Evolutionary conservation across 2,329 filamentous ascomycete species (phyloP), one percentile per base, ranked within the genome.

Genomic region (Clarireedia hainanense): DNA sequence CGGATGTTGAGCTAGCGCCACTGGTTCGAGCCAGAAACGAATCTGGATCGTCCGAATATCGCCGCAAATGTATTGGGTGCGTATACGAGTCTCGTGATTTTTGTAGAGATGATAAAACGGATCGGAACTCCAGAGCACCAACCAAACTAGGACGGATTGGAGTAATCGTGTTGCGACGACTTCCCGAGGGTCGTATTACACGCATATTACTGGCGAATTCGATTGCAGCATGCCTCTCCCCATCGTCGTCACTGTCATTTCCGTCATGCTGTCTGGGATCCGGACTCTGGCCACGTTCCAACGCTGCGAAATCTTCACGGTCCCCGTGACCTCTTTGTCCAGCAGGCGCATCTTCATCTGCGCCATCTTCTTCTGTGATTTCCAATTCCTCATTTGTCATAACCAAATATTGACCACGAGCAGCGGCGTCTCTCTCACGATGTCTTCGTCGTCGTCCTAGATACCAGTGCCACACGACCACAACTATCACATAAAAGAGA

Each of bases 201-300:
- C 92, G 87, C 94, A 99, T 99, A 69, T 90, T 96, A 69, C 85
- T 94, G 40, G 87, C 86, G 68, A 99, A 82, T 70, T 97, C 91
- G 20, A 90, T 90, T 40, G 83, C 85, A 49, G 88, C 78, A 60
- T 87, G 82, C 52, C 79, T 76, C 47, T 81, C 78, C 36, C 76
- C 74, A 10, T 75, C 74, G 3, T 75, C 73, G 23, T 81, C 79
- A 27, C 75, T 74, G 9, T 69, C 36, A 68, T 70, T 36, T 36
- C 61, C 54, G 57, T 61, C 34, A 50, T 61, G 3, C 74, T 74
- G 1, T 71, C 74, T 34, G 70, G 69, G 61, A 79, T 77, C 46
- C 78, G 68, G 5, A 69, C 68, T 66, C 30, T 57, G 49, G 20
- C 60, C 64, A 45, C 64, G 59, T 50, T 69, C 67, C 47, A 69